Evolutionary conservation across 148 eudicot species (phyloP).

Genomic region (Simmondsia chinensis): DNA sequence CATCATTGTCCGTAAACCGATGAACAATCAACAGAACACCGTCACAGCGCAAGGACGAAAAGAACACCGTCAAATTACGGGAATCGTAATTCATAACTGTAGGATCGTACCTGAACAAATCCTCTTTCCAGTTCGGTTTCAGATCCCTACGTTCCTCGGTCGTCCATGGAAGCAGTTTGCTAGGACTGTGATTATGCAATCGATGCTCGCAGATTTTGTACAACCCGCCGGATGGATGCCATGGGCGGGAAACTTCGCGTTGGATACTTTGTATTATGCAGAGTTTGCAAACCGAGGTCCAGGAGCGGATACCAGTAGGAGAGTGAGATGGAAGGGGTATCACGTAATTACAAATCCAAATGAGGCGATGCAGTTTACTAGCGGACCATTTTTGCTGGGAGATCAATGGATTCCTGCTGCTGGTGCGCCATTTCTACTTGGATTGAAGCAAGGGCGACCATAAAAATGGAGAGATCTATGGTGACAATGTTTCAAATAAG

Average conservation of each 20-base stretch:
- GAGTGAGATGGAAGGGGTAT: constrained; percentile 53
- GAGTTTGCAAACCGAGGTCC: constrained; percentile 61
- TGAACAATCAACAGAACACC: constrained; percentile 41
- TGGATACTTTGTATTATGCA: constrained; percentile 29
- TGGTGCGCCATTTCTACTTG: constrained; percentile 22
- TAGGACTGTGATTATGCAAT: constrained; percentile 51
- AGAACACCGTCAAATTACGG: constrained; percentile 21
- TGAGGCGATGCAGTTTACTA: constrained; percentile 33
- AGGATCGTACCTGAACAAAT: constrained; percentile 54
- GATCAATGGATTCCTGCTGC: constrained; percentile 28
- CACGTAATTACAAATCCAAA: constrained; percentile 22
- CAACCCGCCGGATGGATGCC: constrained; percentile 61
- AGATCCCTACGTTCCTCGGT: constrained; percentile 39
- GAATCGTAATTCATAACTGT: constrained; percentile 58
- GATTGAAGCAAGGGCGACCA: too few species aligned
- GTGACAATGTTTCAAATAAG: too few species aligned
- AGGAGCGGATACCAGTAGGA: constrained; percentile 24
- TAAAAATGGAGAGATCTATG: too few species aligned
- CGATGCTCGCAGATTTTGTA: constrained; percentile 36
- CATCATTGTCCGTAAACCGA: constrained; percentile 35
- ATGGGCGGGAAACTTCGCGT: constrained; percentile 29
- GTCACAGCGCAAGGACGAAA: constrained; percentile 63
- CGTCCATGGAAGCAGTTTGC: constrained; percentile 69
- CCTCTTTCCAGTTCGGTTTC: constrained; percentile 23
- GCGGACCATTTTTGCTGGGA: constrained; percentile 34